Conservation (phyloP, 306 rosid genomes). For the Rosa persica region DNA sequence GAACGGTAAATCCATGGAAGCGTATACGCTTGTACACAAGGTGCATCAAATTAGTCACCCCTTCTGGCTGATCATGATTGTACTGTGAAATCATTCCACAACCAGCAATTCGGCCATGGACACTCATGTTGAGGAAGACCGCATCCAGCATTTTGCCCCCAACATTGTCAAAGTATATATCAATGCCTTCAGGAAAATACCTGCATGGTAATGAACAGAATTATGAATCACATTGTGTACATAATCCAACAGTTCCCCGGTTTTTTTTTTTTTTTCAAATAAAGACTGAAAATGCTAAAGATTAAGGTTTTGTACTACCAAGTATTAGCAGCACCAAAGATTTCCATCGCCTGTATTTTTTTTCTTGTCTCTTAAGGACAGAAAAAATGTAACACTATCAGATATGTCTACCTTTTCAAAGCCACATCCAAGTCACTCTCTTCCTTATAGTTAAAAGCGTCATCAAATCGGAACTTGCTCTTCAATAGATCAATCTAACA, state of each 20-base stretch:
- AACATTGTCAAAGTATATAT: neutral
- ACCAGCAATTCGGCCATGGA: neutral
- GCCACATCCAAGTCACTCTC: constrained; percentile 2
- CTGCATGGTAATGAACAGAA: neutral
- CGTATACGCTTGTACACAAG: neutral
- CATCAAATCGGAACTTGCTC: constrained; percentile 12
- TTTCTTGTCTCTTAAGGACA: too few species aligned
- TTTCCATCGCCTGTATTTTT: too few species aligned
- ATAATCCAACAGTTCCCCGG: too few species aligned
- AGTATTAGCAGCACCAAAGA: too few species aligned
- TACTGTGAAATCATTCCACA: neutral
- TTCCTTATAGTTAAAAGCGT: constrained; percentile 6
- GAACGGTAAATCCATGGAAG: neutral
- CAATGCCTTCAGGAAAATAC: neutral
- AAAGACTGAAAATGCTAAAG: too few species aligned
- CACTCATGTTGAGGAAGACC: neutral
- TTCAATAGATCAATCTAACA: constrained; percentile 12
- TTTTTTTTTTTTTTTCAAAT: too few species aligned
- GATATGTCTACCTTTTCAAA: constrained; percentile 7
- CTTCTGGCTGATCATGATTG: neutral
- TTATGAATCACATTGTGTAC: too few species aligned
- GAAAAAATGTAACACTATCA: too few species aligned
- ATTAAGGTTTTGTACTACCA: too few species aligned
- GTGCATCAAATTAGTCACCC: neutral
- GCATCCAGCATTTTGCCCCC: neutral